Evolutionary conservation across 306 rosid genomes (phyloP), one percentile per base, ranked within the genome.

Genomic region (Fragaria ananassa): DNA sequence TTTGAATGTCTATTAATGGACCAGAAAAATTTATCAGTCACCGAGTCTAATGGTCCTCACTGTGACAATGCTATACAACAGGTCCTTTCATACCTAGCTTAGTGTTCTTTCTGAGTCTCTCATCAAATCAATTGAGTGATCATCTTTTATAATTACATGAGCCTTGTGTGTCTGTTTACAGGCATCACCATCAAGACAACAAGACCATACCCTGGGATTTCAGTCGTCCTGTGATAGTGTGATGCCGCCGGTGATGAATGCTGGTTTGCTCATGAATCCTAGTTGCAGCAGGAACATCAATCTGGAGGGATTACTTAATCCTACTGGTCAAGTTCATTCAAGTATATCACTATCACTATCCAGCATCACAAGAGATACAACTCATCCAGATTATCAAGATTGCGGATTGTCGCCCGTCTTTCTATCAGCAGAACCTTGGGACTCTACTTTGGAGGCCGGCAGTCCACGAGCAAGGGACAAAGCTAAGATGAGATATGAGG

Each of bases 401-500:
- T 85, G 93, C 25, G 86, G 87, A 54, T 71, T 92, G 61, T 87
- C 97, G 14, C 80, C 91, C 8, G 80, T 71, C 70, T 87, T 89
- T 83, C 80, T 90, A 46, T 72, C 92, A 0, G 86, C 84, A 51
- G 96, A 90, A 78, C 64, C 85, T 13, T 89, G 96, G 97, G 96
- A 92, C 66, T 72, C 95, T 53, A 85, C 87, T 35, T 76, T 89
- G 86, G 93, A 87, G 71, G 81, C 80, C 65, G 63, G 82, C 53
- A 74, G 88, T 70, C 93, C 89, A 42, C 87, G 81, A 78, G 93
- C 91, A 70, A 92, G 98, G 87, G 87, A 83, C 68, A 90, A 88
- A 87, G 98, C 97, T 1, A 88, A 80, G 87, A 84, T 85, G 87
- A 90, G 96, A 90, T 95, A 95, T 81, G 74, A 83, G 29, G 93